A percentile compares a stretch with the other conserved stretches of the same genome.
Evolutionary conservation across 805 yeast genomes (phyloP).

Genomic region (Middelhovenomyces tepae): DNA sequence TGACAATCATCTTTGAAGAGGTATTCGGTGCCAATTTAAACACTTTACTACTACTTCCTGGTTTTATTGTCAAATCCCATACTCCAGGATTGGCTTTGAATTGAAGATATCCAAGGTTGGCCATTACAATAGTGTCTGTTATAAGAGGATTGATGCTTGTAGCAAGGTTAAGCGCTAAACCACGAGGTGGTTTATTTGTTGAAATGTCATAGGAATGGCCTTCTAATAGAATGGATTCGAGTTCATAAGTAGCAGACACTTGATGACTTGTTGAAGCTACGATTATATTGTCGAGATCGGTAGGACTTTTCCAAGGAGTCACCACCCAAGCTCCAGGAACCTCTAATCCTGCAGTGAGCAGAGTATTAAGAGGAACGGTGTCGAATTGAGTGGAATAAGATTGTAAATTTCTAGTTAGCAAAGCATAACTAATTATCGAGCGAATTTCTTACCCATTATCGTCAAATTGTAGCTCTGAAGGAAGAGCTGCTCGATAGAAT

Average conservation of each 20-base stretch:
- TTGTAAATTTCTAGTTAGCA: constrained; percentile 16
- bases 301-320: constrained; percentile 38
- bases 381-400: constrained; percentile 32
- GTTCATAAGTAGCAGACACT: constrained; percentile 38
- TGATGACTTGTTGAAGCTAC: constrained; percentile 32
- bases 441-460: too few species aligned
- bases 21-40: constrained; percentile 25
- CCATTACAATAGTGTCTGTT: constrained; percentile 66
- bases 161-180: constrained; percentile 40
- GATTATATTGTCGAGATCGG: constrained; percentile 59
- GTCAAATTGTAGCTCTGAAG: constrained; percentile 26
- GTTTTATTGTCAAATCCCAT: constrained; percentile 46
- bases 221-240: constrained; percentile 55
- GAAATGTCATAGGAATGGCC: constrained; percentile 51
- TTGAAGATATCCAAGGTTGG: constrained; percentile 77
- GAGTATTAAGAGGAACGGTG: constrained; percentile 41
- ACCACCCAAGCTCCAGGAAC: constrained; percentile 64
- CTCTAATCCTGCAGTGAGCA: constrained; percentile 49
- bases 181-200: constrained; percentile 38
- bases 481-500: constrained; percentile 44
- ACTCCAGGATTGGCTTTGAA: constrained; percentile 64
- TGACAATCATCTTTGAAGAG: constrained; percentile 21
- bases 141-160: constrained; percentile 18
- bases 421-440: too few species aligned
- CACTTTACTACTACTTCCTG: constrained; percentile 35